Evolutionary conservation across 1,139 yeast genomes (phyloP), one percentile per base, ranked within the genome.

Genomic region (Pneumocystis jirovecii): DNA sequence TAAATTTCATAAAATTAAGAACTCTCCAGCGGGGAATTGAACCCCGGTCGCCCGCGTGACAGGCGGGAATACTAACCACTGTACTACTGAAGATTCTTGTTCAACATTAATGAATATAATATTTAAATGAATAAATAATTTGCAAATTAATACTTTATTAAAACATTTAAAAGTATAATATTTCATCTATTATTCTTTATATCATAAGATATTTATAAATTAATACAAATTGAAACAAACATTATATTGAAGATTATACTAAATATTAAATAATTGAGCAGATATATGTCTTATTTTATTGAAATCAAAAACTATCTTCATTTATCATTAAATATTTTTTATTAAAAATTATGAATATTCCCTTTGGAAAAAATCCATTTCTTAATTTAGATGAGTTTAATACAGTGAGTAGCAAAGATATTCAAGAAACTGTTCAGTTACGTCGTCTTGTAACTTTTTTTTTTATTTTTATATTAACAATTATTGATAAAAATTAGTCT

Each of bases 1-100:
- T n/a, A n/a, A n/a, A n/a, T n/a, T n/a, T n/a, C n/a, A n/a, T n/a
- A n/a, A n/a, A n/a, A n/a, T n/a, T n/a, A n/a, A n/a, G n/a, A n/a
- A n/a, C 65, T 64, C 65, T 64, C 65, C 62, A 63, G 62, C 65
- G 65, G 65, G 65, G 65, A 64, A 60, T 64, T 60, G 65, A 64
- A 64, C 65, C 65, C 65, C 65, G 65, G 65, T 64, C 65, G 65
- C 65, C 65, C 65, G 65, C 65, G 65, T 64, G 65, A 64, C 65
- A 64, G 62, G 65, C 65, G 65, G 65, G 65, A 64, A 64, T 64
- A 62, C 62, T 64, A 60, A 64, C 65, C 65, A 60, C 62, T 64
- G 45, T 62, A 64, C 65, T 63, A 64, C 62, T 63, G 62, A 64
- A 64, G 65, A 64, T 42, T 44, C 2, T 3, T 1, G 17, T 31